Evolutionary conservation across 23 red algal species (phyloP).

Genomic region (Gracilaria gracilis): DNA sequence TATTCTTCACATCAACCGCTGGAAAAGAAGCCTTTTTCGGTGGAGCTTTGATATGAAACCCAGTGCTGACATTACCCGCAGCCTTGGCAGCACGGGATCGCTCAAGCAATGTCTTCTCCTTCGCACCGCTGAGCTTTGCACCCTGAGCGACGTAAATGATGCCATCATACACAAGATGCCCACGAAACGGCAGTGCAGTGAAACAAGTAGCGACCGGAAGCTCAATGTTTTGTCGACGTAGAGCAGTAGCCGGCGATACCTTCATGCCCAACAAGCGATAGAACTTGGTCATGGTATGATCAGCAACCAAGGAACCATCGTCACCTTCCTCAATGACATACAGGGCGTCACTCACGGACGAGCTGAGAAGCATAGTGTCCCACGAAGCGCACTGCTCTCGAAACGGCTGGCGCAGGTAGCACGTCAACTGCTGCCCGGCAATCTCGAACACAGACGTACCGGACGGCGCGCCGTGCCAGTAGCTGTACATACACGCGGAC

Average conservation of each 20-base stretch:
- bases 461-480: background rate
- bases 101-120: background rate
- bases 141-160: background rate
- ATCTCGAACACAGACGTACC: background rate
- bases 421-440: background rate
- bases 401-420: background rate
- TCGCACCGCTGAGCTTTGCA: background rate
- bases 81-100: background rate
- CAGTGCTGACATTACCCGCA: background rate
- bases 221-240: background rate
- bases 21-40: background rate
- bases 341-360: background rate
- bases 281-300: background rate
- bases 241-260: background rate
- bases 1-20: background rate
- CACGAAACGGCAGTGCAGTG: background rate
- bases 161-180: background rate
- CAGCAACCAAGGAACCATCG: background rate
- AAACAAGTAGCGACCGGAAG: background rate
- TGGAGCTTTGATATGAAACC: background rate
- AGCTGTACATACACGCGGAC: background rate
- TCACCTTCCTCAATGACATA: background rate
- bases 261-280: background rate
- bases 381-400: background rate
- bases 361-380: background rate